Base-by-base conservation (phyloP, 257 asterid species). In the Solanum paucissectum region DNA sequence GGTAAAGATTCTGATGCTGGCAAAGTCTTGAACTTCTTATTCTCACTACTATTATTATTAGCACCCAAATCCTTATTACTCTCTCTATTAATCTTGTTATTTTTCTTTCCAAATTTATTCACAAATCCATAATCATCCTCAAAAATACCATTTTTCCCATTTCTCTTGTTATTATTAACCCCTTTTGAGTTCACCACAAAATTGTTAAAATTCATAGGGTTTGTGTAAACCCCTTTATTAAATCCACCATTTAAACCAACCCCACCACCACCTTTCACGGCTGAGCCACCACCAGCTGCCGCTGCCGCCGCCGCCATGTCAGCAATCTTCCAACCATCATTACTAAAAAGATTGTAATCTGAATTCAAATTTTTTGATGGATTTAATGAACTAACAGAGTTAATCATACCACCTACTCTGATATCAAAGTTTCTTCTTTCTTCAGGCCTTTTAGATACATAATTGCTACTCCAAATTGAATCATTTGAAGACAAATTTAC, bases 1-100 rank as follows among this genome's bases (percentile, higher is more conserved):
- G 99, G 98, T 93, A 97, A 40, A 8, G 98, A 88, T 75, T 97
- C 99, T 1, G 99, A 92, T 20, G 99, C 95, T 25, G 99, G 99
- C 84, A 97, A 89, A 55, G 99, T 96, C 92, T 97, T 97, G 89
- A 94, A 97, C 93, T 98, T 92, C 94, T 97, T 97, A 74, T 21
- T 74, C 52, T 96, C 99, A 77, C 89, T 91, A 49, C 87, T 91
- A 87, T 79, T 93, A 18, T 66, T 92, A 1, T 95, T 95, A 1
- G 91, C 90, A 83, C 85, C 55, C 13, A 86, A 87, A 29, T 91
- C 92, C 88, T 86, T 90, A 29, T 91, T 92, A 86, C 89, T 88
- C 86, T 92, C 95, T 89, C 88, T 93, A 83, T 82, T 49, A 29
- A 82, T 20, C 69, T 82, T 82, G 16, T 18, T 93, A 27, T 89